phyloP scores from a whole-genome alignment of 2,329 filamentous ascomycete genomes.

The Botryosphaeria dothidea region DNA sequence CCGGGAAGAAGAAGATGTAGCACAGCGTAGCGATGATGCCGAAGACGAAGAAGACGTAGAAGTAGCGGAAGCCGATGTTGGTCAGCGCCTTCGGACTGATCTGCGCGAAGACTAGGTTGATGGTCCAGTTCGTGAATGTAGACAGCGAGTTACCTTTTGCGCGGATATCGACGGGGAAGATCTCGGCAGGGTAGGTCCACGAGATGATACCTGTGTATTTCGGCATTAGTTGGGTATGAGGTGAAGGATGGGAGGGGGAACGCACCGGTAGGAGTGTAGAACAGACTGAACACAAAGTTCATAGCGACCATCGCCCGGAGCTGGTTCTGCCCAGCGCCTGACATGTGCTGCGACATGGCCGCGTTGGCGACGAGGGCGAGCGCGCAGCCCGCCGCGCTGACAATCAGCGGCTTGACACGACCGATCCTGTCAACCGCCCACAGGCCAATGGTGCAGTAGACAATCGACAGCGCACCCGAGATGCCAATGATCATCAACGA shows the following conservation, averaged over 20 bases:
- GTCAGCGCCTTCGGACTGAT: slow-evolving; percentile 42
- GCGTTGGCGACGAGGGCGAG: slow-evolving; percentile 33
- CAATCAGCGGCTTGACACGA: slow-evolving; percentile 51
- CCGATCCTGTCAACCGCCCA: slow-evolving; percentile 49
- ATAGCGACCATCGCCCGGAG: slow-evolving; percentile 46
- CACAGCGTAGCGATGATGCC: slow-evolving; percentile 37
- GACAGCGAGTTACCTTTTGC: slow-evolving; percentile 46
- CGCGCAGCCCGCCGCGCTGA: slow-evolving; percentile 44
- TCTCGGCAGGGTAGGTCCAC: slow-evolving; percentile 50
- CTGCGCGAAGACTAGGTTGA: slow-evolving; percentile 52
- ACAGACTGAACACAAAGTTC: slow-evolving; percentile 32
- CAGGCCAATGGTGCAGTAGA: slow-evolving; percentile 51
- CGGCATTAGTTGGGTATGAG: slow-evolving; percentile 38
- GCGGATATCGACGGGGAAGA: slow-evolving; percentile 48
- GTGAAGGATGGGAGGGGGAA: slow-evolving; percentile 45
- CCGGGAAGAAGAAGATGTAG: slow-evolving; percentile 35
- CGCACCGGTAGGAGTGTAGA: slow-evolving; percentile 55
- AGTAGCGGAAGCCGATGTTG: slow-evolving; percentile 48
- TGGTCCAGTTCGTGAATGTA: slow-evolving; percentile 48
- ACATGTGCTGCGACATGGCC: slow-evolving; percentile 40
- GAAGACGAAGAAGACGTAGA: slow-evolving; percentile 48
- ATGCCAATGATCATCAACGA: slow-evolving; percentile 55
- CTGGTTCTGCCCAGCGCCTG: slow-evolving; percentile 36
- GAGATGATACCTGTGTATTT: slow-evolving; percentile 49
- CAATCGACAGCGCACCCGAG: slow-evolving; percentile 50